Base-by-base conservation (phyloP, 1,139 yeast species). In the Blastobotrys indianensis region DNA sequence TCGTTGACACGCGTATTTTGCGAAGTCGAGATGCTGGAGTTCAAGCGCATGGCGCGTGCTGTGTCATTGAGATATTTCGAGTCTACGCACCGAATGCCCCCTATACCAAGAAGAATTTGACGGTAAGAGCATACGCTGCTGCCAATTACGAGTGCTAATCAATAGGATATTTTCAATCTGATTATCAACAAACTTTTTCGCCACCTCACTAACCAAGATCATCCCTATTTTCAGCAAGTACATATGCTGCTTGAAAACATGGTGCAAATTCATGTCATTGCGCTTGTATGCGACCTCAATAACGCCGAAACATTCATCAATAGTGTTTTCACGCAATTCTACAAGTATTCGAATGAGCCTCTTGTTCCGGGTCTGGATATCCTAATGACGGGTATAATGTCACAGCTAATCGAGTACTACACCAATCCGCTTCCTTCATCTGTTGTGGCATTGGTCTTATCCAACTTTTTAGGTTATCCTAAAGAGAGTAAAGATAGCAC, bases 31-130 rank as follows among this genome's bases (percentile, higher is more conserved):
- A 86, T 57, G 54, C 65, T 2, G 94, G 94, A 2, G 80, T 88
- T 2, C 84, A 81, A 54, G 80, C 90, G 0, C 78, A 73, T 50
- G 75, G 76, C 2, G 81, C 94, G 13, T 83, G 95, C 58, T 80
- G 94, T 51, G 56, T 88, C 9, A 75, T 90, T 2, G 95, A 88
- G 61, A 70, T 90, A 11, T 65, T 90, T 37, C 73, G 95, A 50
- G 65, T 88, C 9, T 82, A 74, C 60, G 97, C 96, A 0, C 97
- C 97, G 0, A 86, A 88, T 63, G 95, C 97, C 4, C 97, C 97
- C 5, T 88, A 76, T 63, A 79, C 85, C 1, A 79, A 80, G 32
- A 55, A 67, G 1, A 82, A 84, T 53, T 67, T 88, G 30, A 69
- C 79, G 1, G 79, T 73, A 28, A 72, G 25, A 20, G 57, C 44